A percentile compares a stretch with the other conserved stretches of the same genome.
Conservation (phyloP, 2,329 filamentous ascomycete species). For the Alternaria sp. region DNA sequence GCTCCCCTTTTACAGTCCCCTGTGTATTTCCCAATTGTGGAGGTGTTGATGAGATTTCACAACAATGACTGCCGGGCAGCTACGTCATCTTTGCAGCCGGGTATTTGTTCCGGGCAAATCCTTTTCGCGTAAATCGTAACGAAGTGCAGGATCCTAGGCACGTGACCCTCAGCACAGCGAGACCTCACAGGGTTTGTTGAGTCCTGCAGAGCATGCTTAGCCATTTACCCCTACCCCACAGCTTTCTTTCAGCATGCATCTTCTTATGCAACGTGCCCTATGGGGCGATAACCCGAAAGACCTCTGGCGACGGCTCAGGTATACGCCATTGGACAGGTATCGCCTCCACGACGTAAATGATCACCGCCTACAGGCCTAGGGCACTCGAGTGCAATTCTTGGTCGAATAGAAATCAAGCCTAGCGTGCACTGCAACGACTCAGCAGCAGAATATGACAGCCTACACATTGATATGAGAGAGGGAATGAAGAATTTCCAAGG, state of each 20-base stretch:
- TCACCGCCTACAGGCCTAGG: background rate
- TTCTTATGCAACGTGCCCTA: conserved; percentile 1
- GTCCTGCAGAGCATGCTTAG: background rate
- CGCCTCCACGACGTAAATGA: background rate
- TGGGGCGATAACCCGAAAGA: conserved; percentile 5
- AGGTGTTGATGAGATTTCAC: background rate
- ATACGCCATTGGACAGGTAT: conserved; percentile 1
- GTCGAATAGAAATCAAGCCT: background rate
- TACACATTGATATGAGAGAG: background rate
- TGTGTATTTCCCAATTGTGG: background rate
- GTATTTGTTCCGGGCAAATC: conserved; percentile 6
- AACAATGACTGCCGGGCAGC: background rate
- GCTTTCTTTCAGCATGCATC: background rate
- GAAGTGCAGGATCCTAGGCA: conserved; percentile 5
- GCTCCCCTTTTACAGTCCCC: background rate
- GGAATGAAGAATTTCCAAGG: conserved; percentile 10
- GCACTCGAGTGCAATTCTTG: background rate
- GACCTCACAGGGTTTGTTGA: background rate
- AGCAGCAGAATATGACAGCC: conserved; percentile 18
- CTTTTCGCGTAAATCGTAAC: conserved; percentile 21
- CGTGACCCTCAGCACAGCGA: conserved; percentile 1
- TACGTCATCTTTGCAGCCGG: conserved; percentile 16
- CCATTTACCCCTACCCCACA: background rate
- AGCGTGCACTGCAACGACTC: conserved; percentile 28
- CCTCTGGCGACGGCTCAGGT: background rate